Evolutionary conservation across 2,329 filamentous ascomycete genomes (phyloP).

Genomic region (Epichloe aotearoae): DNA sequence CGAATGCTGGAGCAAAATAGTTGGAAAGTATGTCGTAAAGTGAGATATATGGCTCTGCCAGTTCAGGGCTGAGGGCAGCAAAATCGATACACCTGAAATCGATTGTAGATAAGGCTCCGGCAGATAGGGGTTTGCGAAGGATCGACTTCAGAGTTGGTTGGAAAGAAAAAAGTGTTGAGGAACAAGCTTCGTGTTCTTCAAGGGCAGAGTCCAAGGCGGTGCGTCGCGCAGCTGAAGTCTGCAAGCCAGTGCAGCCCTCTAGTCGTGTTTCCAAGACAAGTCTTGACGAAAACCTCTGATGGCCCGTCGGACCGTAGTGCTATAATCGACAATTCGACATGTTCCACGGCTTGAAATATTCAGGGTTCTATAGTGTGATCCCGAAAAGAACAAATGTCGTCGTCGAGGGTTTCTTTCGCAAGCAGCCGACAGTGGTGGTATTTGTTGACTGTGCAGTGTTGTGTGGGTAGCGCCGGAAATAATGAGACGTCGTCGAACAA

Average conservation of each 20-base stretch:
- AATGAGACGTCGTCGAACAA: background rate
- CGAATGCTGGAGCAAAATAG: background rate
- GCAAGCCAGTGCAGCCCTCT: constrained; percentile 14
- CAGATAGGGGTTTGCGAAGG: background rate
- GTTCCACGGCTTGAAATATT: constrained; percentile 7
- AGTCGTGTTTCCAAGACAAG: constrained; percentile 6
- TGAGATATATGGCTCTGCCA: background rate
- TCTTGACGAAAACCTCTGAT: constrained; percentile 9
- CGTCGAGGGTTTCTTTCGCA: background rate
- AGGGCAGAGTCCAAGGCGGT: background rate
- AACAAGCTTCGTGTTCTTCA: background rate
- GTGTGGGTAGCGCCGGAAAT: background rate
- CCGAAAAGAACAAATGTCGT: background rate
- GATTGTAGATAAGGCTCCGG: background rate
- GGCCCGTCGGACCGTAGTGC: constrained; percentile 25
- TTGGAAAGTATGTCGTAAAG: background rate
- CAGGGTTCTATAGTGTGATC: background rate
- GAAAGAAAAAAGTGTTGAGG: background rate
- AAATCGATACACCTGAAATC: background rate
- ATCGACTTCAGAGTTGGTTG: background rate
- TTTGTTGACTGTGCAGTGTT: background rate
- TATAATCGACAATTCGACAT: constrained; percentile 24
- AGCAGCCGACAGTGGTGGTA: background rate
- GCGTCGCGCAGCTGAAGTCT: constrained; percentile 13
- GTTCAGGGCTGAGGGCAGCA: background rate